A percentile compares a stretch with the other conserved stretches of the same genome.
These are phyloP conservation scores for Trichoderma citrinoviride DNA, from an alignment of 2,329 filamentous ascomycete genomes.

Conservation along the genomic window DNA sequence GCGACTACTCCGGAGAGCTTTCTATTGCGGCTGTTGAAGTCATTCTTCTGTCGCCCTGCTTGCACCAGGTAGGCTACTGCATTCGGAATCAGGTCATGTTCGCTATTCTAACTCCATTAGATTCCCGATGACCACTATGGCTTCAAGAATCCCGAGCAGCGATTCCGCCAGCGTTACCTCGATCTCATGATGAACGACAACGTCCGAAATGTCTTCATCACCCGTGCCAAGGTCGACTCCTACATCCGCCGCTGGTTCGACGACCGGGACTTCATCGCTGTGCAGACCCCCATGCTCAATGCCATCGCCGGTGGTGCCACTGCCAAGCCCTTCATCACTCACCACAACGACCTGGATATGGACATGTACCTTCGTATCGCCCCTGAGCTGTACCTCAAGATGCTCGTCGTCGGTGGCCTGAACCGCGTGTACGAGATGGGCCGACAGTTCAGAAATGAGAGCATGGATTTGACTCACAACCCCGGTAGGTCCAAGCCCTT, in stretches of 20 bases:
- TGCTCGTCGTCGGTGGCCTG: conserved; percentile 88
- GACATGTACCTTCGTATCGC: conserved; percentile 93
- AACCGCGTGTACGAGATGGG: conserved; percentile 96
- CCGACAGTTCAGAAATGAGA: conserved; percentile 92
- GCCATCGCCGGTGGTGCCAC: conserved; percentile 93
- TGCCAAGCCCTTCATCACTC: conserved; percentile 86
- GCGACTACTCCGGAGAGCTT: conserved; percentile 68
- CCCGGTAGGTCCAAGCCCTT: conserved; percentile 39
- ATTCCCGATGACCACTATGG: conserved; percentile 84
- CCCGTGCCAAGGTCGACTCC: conserved; percentile 80
- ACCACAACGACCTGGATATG: conserved; percentile 95
- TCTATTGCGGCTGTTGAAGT: conserved; percentile 90
- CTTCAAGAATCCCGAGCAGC: conserved; percentile 91
- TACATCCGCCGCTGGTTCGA: conserved; percentile 91
- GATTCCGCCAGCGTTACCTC: conserved; percentile 89
- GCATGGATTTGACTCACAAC: conserved; percentile 75
- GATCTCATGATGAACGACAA: conserved; percentile 96
- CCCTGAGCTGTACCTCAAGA: conserved; percentile 95
- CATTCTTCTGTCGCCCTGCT: conserved; percentile 80
- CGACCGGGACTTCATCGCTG: conserved; percentile 82
- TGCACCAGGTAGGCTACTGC: conserved; percentile 57
- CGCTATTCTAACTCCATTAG: conserved; percentile 23
- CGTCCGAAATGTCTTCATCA: conserved; percentile 78
- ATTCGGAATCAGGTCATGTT: background rate
- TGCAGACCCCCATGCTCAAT: conserved; percentile 98